Evolutionary conservation across 306 rosid species (phyloP).

Genomic region (Dalbergia cochinchinensis): DNA sequence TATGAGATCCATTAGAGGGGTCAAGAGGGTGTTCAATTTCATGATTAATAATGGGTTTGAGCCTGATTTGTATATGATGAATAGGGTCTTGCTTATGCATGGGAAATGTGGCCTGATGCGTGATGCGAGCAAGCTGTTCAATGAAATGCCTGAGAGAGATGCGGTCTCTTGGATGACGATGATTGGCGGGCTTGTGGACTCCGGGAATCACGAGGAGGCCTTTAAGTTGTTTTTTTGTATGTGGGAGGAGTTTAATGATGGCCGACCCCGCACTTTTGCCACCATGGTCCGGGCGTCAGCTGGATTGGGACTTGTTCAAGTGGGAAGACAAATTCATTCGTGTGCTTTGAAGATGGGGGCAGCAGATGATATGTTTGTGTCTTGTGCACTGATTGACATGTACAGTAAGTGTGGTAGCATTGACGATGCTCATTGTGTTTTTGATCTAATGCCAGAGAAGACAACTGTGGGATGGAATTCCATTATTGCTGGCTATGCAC

Average conservation of each 20-base stretch:
- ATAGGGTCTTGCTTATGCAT: slow-evolving; percentile 80
- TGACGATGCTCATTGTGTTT: slow-evolving; percentile 80
- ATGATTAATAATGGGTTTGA: slow-evolving; percentile 71
- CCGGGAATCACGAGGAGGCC: slow-evolving; percentile 72
- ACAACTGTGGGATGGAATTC: slow-evolving; percentile 86
- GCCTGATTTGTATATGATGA: slow-evolving; percentile 70
- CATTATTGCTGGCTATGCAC: slow-evolving; percentile 87
- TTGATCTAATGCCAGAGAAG: slow-evolving; percentile 81
- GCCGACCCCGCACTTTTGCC: slow-evolving; percentile 63
- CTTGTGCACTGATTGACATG: slow-evolving; percentile 88
- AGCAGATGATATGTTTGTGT: slow-evolving; percentile 60
- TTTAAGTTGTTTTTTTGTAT: slow-evolving; percentile 59
- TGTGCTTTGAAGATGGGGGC: slow-evolving; percentile 81
- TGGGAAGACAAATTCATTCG: slow-evolving; percentile 79
- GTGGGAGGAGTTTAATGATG: slow-evolving; percentile 73
- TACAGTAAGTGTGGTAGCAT: slow-evolving; percentile 85
- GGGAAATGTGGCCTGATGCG: slow-evolving; percentile 74
- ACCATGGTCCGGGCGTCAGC: slow-evolving; percentile 77
- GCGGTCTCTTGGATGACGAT: slow-evolving; percentile 71
- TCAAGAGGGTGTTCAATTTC: slow-evolving; percentile 68
- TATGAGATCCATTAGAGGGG: slow-evolving; percentile 71
- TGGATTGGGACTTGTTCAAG: slow-evolving; percentile 63
- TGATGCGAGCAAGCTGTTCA: slow-evolving; percentile 72
- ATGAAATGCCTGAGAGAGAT: slow-evolving; percentile 70
- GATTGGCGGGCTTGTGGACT: slow-evolving; percentile 71